Evolutionary conservation across 2,329 filamentous ascomycete genomes (phyloP), one percentile per base, ranked within the genome.

Genomic region (Penicillium sp.): DNA sequence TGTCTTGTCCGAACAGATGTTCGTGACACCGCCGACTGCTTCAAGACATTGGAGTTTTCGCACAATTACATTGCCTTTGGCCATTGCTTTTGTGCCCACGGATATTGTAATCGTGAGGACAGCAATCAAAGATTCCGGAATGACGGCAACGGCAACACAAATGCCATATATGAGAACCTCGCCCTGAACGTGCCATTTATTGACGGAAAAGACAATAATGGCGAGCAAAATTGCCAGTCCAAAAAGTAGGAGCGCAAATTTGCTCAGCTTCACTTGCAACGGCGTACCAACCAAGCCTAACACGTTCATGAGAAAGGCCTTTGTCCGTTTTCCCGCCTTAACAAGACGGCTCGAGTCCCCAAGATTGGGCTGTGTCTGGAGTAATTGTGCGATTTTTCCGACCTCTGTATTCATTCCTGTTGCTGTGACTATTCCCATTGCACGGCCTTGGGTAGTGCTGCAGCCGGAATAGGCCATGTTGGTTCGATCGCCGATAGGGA

Each of bases 161-260:
- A 82, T 81, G 12, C 79, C 79, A 71, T 85, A 85, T 60, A 85
- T 84, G 51, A 82, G 77, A 48, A 85, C 82, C 65, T 85, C 82
- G 50, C 80, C 78, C 16, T 80, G 78, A 36, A 81, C 75, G 54
- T 81, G 74, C 69, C 84, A 85, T 30, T 77, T 70, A 69, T 81
- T 85, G 56, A 82, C 82, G 2, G 80, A 83, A 60, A 86, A 82
- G 22, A 86, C 83, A 62, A 86, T 85, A 61, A 87, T 82, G 11
- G 84, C 83, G 43, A 84, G 76, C 10, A 86, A 63, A 40, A 86
- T 79, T 6, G 84, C 91, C 48, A 91, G 82, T 44, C 81, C 85
- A 67, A 96, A 95, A 2, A 96, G 83, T 4, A 90, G 70, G 41
- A 94, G 85, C 28, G 91, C 91, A 67, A 96, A 87, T 73, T 92